Percentiles rank a stretch among this genome's conserved stretches.
Evolutionary conservation across 2,329 filamentous ascomycete genomes (phyloP).

Genomic region (Alternaria brassicae): DNA sequence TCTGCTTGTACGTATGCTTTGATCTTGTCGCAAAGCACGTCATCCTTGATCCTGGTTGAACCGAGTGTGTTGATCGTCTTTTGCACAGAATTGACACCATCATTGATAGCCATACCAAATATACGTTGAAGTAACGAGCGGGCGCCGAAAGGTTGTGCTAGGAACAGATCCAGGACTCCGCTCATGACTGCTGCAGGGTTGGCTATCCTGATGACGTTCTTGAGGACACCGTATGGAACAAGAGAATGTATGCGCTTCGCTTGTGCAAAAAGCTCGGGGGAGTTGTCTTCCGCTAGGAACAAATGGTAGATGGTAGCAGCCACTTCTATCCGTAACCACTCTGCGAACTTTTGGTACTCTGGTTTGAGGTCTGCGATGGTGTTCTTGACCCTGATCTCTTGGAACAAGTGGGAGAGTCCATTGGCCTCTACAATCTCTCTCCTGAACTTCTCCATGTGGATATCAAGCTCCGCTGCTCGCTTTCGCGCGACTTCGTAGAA

Average conservation of each 20-base stretch:
- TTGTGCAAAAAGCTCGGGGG: conserved; percentile 93
- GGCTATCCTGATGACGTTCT: conserved; percentile 95
- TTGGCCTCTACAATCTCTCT: conserved; percentile 75
- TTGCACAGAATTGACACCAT: conserved; percentile 87
- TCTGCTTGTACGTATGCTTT: conserved; percentile 78
- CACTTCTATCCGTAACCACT: conserved; percentile 97
- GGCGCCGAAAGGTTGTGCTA: conserved; percentile 91
- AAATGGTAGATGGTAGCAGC: conserved; percentile 96
- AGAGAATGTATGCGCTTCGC: conserved; percentile 93
- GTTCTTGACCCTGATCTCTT: conserved; percentile 89
- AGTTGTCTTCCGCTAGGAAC: conserved; percentile 97
- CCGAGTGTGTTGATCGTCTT: conserved; percentile 81
- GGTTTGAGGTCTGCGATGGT: conserved; percentile 87
- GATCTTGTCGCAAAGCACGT: conserved; percentile 79
- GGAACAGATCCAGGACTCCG: conserved; percentile 91
- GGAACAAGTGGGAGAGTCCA: conserved; percentile 89
- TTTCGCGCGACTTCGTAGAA: conserved; percentile 96
- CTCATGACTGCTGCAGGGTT: conserved; percentile 98
- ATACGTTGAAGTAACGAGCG: conserved; percentile 92
- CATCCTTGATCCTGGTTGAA: conserved; percentile 76
- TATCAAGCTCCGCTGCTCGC: conserved; percentile 89
- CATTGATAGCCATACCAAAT: conserved; percentile 87
- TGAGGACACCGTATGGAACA: conserved; percentile 89
- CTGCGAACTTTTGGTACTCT: conserved; percentile 97
- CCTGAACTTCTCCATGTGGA: conserved; percentile 90